Percentiles rank a stretch among this genome's conserved stretches.
Conservation (phyloP, 164 flowering plant species). For the Tinospora cordifolia region DNA sequence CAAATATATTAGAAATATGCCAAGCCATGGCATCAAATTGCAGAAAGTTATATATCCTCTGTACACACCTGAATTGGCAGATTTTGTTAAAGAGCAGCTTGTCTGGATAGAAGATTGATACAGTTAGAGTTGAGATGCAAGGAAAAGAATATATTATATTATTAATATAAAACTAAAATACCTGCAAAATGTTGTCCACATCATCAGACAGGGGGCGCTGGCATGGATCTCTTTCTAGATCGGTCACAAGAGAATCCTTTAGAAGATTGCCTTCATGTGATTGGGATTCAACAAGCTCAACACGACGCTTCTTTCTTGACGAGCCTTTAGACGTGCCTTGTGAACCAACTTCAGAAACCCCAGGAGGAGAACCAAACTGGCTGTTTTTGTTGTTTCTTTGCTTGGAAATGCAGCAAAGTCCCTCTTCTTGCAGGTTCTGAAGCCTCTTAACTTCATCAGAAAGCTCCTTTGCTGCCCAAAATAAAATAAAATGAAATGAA, state of each 20-base stretch:
- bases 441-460: constrained; percentile 55
- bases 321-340: constrained; percentile 13
- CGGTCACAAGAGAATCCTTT: constrained; percentile 11
- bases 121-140: constrained; percentile 18
- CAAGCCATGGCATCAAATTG: constrained; percentile 10
- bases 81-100: constrained; percentile 3
- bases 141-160: too few relatives aligned
- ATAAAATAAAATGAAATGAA: background rate
- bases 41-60: background rate
- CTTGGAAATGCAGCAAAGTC: constrained; percentile 14
- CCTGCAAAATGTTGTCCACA: constrained; percentile 23
- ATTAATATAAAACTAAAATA: constrained; percentile 11
- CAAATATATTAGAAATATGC: background rate
- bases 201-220: constrained; percentile 9
- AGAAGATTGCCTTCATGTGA: constrained; percentile 19
- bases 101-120: constrained; percentile 15
- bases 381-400: constrained; percentile 16
- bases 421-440: constrained; percentile 32
- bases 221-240: constrained; percentile 14
- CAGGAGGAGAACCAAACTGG: constrained; percentile 25
- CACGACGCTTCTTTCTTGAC: constrained; percentile 15
- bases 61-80: constrained; percentile 12
- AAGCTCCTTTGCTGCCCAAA: constrained; percentile 50
- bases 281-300: constrained; percentile 16
- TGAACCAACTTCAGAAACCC: constrained; percentile 20